These are phyloP conservation scores for Dendryphion nanum DNA, from an alignment of 2,329 filamentous ascomycete species.

Conservation along the genomic window DNA sequence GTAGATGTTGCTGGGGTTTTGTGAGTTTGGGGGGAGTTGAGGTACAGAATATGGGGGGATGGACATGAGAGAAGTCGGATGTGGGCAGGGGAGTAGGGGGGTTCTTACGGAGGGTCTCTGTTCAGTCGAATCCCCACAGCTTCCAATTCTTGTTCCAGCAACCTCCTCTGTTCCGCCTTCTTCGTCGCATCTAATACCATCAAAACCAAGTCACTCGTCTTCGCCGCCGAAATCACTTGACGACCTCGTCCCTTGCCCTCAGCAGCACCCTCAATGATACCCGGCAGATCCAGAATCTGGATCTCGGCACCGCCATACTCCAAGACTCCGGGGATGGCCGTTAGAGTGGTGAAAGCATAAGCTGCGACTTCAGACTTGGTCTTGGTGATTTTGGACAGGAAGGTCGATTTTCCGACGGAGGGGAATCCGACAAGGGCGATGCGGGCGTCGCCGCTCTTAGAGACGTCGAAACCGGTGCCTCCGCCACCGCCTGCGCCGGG, in stretches of 20 bases:
- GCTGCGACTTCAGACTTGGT: constrained; percentile 94
- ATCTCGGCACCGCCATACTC: constrained; percentile 98
- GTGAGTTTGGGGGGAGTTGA: constrained; percentile 3
- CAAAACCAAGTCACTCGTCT: constrained; percentile 94
- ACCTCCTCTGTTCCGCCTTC: constrained; percentile 83
- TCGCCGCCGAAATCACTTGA: constrained; percentile 96
- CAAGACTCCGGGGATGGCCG: constrained; percentile 93
- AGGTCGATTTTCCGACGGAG: constrained; percentile 97
- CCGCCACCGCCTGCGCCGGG: constrained; percentile 75
- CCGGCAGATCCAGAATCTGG: constrained; percentile 93
- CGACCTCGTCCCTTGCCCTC: constrained; percentile 94
- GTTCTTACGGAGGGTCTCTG: constrained; percentile 75
- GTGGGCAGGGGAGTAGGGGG: background rate
- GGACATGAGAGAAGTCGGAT: background rate
- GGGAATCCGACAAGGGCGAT: constrained; percentile 99
- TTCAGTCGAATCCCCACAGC: constrained; percentile 94
- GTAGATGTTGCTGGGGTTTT: constrained; percentile 76
- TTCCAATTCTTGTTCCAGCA: constrained; percentile 90
- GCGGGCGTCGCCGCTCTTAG: constrained; percentile 92
- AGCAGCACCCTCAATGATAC: constrained; percentile 95
- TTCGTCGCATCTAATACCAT: constrained; percentile 98
- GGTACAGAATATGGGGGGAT: background rate
- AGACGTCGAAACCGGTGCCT: constrained; percentile 82
- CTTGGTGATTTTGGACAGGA: constrained; percentile 98
- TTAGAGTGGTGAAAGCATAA: constrained; percentile 96